Base-by-base conservation (phyloP, 768 basidiomycete species). In the Boletus barrowsii region DNA sequence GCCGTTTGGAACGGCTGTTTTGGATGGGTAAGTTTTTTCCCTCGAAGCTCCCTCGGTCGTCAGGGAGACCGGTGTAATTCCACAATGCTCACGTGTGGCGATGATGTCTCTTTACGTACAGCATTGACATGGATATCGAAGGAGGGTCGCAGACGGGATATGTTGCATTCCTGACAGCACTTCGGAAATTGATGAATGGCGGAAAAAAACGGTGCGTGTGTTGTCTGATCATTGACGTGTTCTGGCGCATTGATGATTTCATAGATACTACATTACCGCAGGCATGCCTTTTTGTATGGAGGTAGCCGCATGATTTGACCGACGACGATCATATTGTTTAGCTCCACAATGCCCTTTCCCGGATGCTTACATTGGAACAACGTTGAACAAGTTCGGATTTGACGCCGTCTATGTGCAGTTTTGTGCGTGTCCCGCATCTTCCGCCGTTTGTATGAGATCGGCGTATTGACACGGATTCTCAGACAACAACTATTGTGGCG, bases 1-100 rank as follows among this genome's bases (percentile, higher is more conserved):
- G 54, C 88, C 88, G 0, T 90, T 90, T 60, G 88, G 88, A 24
- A 68, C 59, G 55, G 88, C 87, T 3, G 77, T 88, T 47, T 74
- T 90, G 24, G 88, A 90, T 60, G 88, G 88, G 87, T 87, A 41
- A 15, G 66, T 47, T 7, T 42, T 14, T 26, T 11, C 20, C 15
- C 4, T 9, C 32, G 29, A 24, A 26, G 8, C 13, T 14, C 18
- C 5, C n/a, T 41, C 1, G 14, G 56, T 62, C 22, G 53, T 51
- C 61, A 37, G 44, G 53, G 47, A 11, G 32, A 62, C 51, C 2
- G 8, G 0, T 18, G 11, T 15, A 8, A 39, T 29, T 50, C 17
- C 5, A 36, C 15, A 20, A 32, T 30, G 39, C 49, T 61, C 42
- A 60, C 30, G 10, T 14, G n/a, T 35, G 30, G 20, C 4, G 42